A percentile compares a stretch with the other conserved stretches of the same genome.
Evolutionary conservation across 352 stramenopile species (phyloP).

Genomic region (Globisporangium canariense): DNA sequence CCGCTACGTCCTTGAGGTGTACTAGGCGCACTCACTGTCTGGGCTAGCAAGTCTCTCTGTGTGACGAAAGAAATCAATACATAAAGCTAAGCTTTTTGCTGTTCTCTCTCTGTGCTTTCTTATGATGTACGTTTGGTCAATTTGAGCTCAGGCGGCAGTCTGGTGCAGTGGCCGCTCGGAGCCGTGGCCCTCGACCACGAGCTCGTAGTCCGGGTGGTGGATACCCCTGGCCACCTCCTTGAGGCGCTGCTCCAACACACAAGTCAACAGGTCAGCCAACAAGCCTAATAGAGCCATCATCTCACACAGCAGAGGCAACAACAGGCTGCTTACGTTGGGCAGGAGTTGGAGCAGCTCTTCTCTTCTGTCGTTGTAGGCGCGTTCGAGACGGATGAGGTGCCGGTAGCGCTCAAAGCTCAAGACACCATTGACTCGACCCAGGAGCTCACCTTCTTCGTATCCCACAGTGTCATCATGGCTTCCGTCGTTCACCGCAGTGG

Average conservation of each 20-base stretch:
- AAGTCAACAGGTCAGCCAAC: not conserved
- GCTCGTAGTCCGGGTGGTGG: constrained; percentile 35
- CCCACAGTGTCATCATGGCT: not conserved
- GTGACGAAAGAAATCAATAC: not conserved
- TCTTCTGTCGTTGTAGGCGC: constrained; percentile 45
- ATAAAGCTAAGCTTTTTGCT: not conserved
- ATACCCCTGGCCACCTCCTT: constrained; percentile 31
- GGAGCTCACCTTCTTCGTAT: constrained; percentile 40
- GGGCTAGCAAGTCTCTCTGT: too few relatives aligned
- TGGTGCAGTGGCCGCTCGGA: constrained; percentile 39
- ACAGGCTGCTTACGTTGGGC: constrained; percentile 36
- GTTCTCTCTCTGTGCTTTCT: too few relatives aligned
- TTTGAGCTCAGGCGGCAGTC: not conserved
- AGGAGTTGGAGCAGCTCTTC: constrained; percentile 47
- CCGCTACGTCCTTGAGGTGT: constrained; percentile 83
- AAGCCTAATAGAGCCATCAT: not conserved
- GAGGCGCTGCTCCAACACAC: constrained; percentile 26
- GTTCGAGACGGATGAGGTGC: constrained; percentile 56
- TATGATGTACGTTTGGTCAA: too few relatives aligned
- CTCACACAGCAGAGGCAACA: too few relatives aligned
- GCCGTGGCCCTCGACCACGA: constrained; percentile 55
- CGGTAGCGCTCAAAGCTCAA: constrained; percentile 54
- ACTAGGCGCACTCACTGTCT: constrained; percentile 30
- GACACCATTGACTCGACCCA: constrained; percentile 31
- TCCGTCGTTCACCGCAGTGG: too few relatives aligned